These are phyloP conservation scores for Aspergillus ellipticus DNA, from an alignment of 495 filamentous ascomycete genomes.

Conservation along the genomic window DNA sequence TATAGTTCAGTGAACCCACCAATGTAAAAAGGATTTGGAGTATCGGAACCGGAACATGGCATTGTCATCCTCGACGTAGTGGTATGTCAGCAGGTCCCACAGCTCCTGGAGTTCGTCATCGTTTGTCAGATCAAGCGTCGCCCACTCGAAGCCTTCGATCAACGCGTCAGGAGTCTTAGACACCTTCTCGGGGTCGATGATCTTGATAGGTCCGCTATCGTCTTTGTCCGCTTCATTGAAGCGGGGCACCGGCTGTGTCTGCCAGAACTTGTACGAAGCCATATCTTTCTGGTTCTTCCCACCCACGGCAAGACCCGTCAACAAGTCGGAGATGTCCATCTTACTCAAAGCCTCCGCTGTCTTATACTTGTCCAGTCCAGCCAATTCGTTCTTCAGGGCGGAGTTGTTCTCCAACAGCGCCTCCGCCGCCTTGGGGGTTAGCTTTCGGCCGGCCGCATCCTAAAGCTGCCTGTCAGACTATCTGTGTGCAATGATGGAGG, in stretches of 20 bases:
- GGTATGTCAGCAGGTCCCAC: conserved; percentile 80
- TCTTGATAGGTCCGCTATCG: conserved; percentile 61
- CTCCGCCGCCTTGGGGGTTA: conserved; percentile 43
- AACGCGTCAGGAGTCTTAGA: conserved; percentile 62
- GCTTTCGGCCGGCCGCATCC: conserved; percentile 29
- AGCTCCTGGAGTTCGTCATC: conserved; percentile 71
- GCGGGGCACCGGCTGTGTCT: conserved; percentile 88
- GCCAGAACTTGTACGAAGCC: conserved; percentile 97
- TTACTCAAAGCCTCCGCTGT: conserved; percentile 63
- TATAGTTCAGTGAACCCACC: conserved; percentile 47
- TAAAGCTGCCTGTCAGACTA: conserved; percentile 22
- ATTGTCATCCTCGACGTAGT: conserved; percentile 95
- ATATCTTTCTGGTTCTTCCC: conserved; percentile 94
- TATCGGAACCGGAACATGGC: conserved; percentile 98
- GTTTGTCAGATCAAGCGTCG: conserved; percentile 78
- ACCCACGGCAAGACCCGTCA: conserved; percentile 71
- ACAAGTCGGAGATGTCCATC: conserved; percentile 70
- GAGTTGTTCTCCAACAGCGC: conserved; percentile 48
- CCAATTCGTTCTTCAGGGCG: conserved; percentile 46
- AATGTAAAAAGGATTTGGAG: conserved; percentile 80
- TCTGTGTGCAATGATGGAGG: conserved; percentile 6
- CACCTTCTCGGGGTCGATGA: conserved; percentile 71
- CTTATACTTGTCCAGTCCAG: conserved; percentile 40
- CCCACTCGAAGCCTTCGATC: conserved; percentile 86
- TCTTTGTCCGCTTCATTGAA: conserved; percentile 56